These are phyloP conservation scores for Lactarius quietus DNA, from an alignment of 768 basidiomycete species.

Conservation along the genomic window DNA sequence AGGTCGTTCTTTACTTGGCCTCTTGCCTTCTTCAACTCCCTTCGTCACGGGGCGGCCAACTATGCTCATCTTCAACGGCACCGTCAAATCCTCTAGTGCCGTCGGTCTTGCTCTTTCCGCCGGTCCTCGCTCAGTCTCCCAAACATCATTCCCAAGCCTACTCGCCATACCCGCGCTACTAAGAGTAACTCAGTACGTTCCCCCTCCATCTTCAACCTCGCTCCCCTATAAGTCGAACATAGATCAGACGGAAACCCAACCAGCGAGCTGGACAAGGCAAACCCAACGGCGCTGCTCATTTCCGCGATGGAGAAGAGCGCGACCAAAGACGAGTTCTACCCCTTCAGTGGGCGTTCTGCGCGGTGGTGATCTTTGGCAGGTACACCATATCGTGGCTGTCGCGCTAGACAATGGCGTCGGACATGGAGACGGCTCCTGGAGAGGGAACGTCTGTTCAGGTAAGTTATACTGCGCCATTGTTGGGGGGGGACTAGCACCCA, in stretches of 20 bases:
- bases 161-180: too few relatives aligned
- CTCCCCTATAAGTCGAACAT: too few relatives aligned
- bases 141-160: too few relatives aligned
- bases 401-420: slow-evolving; percentile 61
- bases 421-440: slow-evolving; percentile 47
- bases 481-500: too few relatives aligned
- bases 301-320: slow-evolving; percentile 28
- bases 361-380: background rate
- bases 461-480: background rate
- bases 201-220: too few relatives aligned
- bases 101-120: too few relatives aligned
- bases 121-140: background rate
- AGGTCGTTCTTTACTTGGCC: too few relatives aligned
- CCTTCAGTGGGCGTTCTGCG: too few relatives aligned
- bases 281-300: slow-evolving; percentile 25
- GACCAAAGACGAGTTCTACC: slow-evolving; percentile 6
- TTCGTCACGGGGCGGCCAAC: slow-evolving; percentile 49
- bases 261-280: too few relatives aligned
- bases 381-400: slow-evolving; percentile 64
- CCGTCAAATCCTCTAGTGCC: too few relatives aligned
- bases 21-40: slow-evolving; percentile 43
- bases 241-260: too few relatives aligned
- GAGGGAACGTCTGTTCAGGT: slow-evolving; percentile 50
- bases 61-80: too few relatives aligned
- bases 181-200: slow-evolving; percentile 31